Percentiles rank a stretch among this genome's conserved stretches.
These are phyloP conservation scores for Ophiostoma quercus DNA, from an alignment of 2,329 filamentous ascomycete species.

Conservation along the genomic window DNA sequence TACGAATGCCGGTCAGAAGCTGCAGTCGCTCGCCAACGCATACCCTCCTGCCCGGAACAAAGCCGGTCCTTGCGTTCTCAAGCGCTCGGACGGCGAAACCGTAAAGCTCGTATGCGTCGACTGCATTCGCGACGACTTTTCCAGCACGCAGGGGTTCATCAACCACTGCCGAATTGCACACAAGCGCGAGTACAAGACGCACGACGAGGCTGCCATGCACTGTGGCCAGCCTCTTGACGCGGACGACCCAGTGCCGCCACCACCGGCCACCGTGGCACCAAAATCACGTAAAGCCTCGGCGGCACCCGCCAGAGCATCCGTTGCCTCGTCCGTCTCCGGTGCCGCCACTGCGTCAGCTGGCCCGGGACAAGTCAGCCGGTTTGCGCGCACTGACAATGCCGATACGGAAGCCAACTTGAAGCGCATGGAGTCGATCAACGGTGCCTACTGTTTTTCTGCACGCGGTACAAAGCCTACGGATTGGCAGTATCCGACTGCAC, in stretches of 20 bases:
- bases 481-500: not conserved
- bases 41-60: constrained; percentile 74
- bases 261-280: not conserved
- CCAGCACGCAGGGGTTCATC: constrained; percentile 97
- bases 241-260: constrained; percentile 46
- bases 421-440: constrained; percentile 51
- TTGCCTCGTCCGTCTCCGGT: not conserved
- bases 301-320: constrained; percentile 24
- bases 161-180: constrained; percentile 98
- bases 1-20: constrained; percentile 52
- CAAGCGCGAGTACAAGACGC: constrained; percentile 87
- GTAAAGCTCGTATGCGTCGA: constrained; percentile 89
- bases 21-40: constrained; percentile 64
- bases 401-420: constrained; percentile 47
- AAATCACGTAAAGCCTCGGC: constrained; percentile 13
- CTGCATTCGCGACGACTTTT: constrained; percentile 86
- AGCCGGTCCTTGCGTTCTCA: constrained; percentile 75
- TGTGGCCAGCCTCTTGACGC: constrained; percentile 78
- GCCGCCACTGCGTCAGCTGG: not conserved
- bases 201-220: constrained; percentile 85
- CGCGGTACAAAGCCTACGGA: not conserved
- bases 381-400: constrained; percentile 54
- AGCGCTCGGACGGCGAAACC: constrained; percentile 75
- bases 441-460: constrained; percentile 40
- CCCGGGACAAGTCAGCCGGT: constrained; percentile 39